phyloP scores from a whole-genome alignment of 345 rosid genomes.

The Rhodamnia argentea region DNA sequence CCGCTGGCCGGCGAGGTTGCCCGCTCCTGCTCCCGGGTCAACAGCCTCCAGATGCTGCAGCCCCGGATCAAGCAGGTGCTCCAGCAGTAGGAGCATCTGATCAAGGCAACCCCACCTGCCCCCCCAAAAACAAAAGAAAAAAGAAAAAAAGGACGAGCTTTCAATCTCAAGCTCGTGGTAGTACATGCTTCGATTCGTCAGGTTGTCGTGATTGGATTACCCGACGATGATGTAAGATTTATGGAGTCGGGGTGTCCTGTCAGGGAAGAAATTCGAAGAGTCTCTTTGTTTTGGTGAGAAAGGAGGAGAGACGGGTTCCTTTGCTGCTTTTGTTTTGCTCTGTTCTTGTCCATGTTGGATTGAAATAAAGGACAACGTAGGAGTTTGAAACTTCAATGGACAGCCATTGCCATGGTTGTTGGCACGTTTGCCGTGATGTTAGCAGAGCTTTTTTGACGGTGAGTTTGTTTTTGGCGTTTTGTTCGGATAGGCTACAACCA shows the following conservation, averaged over 20 bases:
- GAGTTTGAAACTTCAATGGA: background rate
- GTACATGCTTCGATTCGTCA: background rate
- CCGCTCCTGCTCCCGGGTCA: constrained; percentile 43
- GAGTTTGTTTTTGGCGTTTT: background rate
- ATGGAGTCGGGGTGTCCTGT: too few species aligned
- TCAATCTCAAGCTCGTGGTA: background rate
- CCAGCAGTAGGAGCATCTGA: constrained; percentile 9
- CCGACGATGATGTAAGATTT: background rate
- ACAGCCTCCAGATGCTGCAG: constrained; percentile 19
- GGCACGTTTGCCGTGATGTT: background rate
- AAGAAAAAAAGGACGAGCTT: background rate
- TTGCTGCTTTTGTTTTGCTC: background rate
- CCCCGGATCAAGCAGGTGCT: constrained; percentile 15
- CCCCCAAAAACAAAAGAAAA: background rate
- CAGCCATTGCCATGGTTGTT: background rate
- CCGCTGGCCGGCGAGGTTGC: constrained; percentile 49
- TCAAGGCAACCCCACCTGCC: background rate
- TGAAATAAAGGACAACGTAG: background rate
- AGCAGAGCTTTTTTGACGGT: background rate
- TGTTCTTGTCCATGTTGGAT: background rate
- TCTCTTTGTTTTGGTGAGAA: background rate
- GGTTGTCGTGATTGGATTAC: background rate
- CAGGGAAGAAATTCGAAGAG: background rate
- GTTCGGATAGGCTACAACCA: background rate
- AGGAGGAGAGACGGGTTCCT: background rate